Evolutionary conservation across 805 yeast species (phyloP), one percentile per base, ranked within the genome.

Genomic region (Barnettozyma populi): DNA sequence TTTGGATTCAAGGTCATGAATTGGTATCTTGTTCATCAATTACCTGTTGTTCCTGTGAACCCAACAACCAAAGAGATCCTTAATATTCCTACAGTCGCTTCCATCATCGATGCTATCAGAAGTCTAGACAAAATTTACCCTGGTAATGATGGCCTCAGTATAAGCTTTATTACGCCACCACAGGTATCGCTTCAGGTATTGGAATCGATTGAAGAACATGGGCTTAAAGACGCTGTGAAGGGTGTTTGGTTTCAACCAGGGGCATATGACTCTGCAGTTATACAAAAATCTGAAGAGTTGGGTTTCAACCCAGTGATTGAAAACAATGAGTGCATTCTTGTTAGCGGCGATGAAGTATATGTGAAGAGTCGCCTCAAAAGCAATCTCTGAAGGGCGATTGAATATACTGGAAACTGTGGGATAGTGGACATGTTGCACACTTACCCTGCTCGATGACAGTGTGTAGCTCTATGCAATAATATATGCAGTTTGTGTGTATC

Each of bases 161-260:
- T 84, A 7, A 80, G 88, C 27, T 82, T 88, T 37, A 79, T 87
- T 45, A 86, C 95, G 0, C 90, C 95, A 2, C 94, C 95, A 1
- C 59, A 61, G 0, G 74, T 82, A 4, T 78, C 89, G 2, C 67
- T 73, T 16, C 61, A 71, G 7, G 60, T 73, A 0, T 58, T 82
- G 34, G 63, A 70, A 10, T 70, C 70, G 14, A 64, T 77, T 48
- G 56, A 63, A 27, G 44, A 58, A 14, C 45, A 59, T 6, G 59
- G 60, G 9, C 53, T 43, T 8, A 6, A 52, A 2, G 48, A 54
- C 1, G 47, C 65, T 0, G 66, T 84, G 14, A 75, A 75, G 55
- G 80, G 83, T 1, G 67, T 86, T 14, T 88, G 95, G 95, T 81
- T 85, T 54, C 95, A 87, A 59, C 95, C 95, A 0, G 95, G 95